Base-by-base conservation (phyloP, 75 land plant genomes). In the Ceratopteris richardii region DNA sequence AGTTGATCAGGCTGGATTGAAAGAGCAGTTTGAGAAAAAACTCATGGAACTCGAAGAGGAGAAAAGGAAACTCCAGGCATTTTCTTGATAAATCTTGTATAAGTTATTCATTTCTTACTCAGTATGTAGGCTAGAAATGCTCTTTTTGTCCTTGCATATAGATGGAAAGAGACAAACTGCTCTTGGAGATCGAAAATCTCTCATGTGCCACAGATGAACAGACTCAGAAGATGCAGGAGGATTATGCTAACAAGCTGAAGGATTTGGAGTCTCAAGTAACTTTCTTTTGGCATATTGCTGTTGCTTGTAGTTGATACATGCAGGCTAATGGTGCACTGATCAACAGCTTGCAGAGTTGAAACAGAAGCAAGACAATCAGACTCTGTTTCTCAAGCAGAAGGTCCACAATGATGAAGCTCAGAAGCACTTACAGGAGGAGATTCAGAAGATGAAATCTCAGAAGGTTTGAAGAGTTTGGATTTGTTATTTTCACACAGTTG, bases 1-100 rank as follows among this genome's bases (percentile, higher is more conserved):
- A 51, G 47, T 14, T 25, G 91, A 94, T 58, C 79, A 84, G 0
- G 54, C 84, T 26, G 72, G 83, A 29, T 62, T 94, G 26, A 90
- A 86, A 77, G 87, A 83, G 47, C 99, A 95, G 59, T 95, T 82
- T 76, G 99, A 95, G 69, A 95, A 86, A 72, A 95, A 95, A 58
- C 70, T 95, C 41, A 58, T 66, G 25, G 99, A 95, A 46, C 57
- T 90, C 39, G 99, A 95, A 65, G 97, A 83, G 26, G 99, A 95
- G 55, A 95, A 95, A 71, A 84, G 54, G 50, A 52, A 62, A 33
- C 74, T 95, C 41, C 85, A 69, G 97, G 99, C 90, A 41, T 65
- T 22, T 21, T 17, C 3, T 46, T 17, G 3, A 33, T 33, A 33
- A 33, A 33, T 33, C 37, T 33, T n/a, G n/a, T n/a, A n/a, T n/a